Conservation (phyloP, 179 eudicot species). For the Heliamphora pulchella region DNA sequence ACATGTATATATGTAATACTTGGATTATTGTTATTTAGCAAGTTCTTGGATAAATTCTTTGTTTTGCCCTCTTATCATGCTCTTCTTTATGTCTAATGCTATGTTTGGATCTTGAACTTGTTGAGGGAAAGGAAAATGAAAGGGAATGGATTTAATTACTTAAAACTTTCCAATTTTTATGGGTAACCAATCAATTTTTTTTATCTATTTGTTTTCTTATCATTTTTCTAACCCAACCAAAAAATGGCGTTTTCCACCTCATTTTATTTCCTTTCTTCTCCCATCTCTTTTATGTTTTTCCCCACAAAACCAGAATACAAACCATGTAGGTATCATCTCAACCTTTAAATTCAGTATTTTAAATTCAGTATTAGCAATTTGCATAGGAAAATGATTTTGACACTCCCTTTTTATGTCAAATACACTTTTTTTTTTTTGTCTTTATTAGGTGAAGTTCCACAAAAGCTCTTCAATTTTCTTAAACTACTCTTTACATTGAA, state of each 20-base stretch:
- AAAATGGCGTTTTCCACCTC: background rate
- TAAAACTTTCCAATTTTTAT: background rate
- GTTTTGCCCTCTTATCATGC: background rate
- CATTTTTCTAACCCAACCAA: background rate
- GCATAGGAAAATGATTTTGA: too few species aligned
- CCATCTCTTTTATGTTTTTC: background rate
- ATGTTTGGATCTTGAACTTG: background rate
- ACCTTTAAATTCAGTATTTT: too few species aligned
- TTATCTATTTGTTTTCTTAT: background rate
- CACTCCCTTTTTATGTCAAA: too few species aligned
- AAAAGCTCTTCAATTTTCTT: too few species aligned
- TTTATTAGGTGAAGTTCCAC: too few species aligned
- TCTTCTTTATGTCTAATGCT: background rate
- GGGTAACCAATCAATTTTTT: background rate
- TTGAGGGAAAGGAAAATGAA: background rate
- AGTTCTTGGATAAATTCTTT: conserved; percentile 13
- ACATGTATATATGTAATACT: conserved; percentile 22
- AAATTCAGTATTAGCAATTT: too few species aligned
- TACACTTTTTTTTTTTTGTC: too few species aligned
- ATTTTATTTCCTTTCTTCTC: background rate
- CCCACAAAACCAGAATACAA: background rate
- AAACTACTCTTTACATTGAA: too few species aligned
- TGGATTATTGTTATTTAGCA: conserved; percentile 2
- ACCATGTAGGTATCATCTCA: too few species aligned
- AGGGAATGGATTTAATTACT: too few species aligned